A percentile compares a stretch with the other conserved stretches of the same genome.
These are phyloP conservation scores for Arxiozyma slooffiae DNA, from an alignment of 1,139 yeast species.

Conservation along the genomic window DNA sequence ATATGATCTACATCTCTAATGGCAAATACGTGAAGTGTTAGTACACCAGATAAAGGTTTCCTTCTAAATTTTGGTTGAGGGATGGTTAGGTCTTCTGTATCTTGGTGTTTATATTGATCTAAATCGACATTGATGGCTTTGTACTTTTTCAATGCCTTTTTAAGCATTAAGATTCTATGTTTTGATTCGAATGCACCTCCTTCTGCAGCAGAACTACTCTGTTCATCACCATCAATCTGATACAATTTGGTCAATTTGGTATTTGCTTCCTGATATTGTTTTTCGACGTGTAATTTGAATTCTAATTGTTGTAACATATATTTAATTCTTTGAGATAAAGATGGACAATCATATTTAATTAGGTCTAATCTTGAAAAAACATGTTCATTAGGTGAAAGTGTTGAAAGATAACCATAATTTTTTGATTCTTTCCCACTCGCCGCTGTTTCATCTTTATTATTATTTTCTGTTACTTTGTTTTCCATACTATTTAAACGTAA, in stretches of 20 bases:
- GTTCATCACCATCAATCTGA: constrained; percentile 82
- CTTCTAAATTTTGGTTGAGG: constrained; percentile 62
- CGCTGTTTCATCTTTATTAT: neutral
- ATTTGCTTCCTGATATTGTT: constrained; percentile 85
- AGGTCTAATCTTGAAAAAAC: constrained; percentile 58
- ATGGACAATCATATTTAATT: constrained; percentile 86
- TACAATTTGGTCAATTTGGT: constrained; percentile 80
- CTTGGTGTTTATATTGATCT: constrained; percentile 38
- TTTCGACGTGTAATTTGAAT: constrained; percentile 85
- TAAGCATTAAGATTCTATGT: constrained; percentile 73
- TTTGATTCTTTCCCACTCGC: constrained; percentile 5
- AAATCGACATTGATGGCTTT: constrained; percentile 70
- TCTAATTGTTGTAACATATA: constrained; percentile 91
- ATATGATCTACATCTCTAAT: constrained; percentile 88
- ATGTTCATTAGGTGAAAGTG: constrained; percentile 27
- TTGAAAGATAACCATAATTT: constrained; percentile 23
- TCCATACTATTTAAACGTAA: constrained; percentile 37
- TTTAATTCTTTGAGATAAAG: constrained; percentile 90
- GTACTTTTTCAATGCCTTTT: constrained; percentile 75
- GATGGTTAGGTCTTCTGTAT: constrained; percentile 49
- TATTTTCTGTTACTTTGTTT: constrained; percentile 3
- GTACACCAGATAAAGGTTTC: constrained; percentile 72
- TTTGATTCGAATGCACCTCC: constrained; percentile 78
- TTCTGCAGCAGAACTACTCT: constrained; percentile 79
- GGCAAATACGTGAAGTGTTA: constrained; percentile 60